Base-by-base conservation (phyloP, 164 flowering plant genomes). In the Aristolochia contorta region DNA sequence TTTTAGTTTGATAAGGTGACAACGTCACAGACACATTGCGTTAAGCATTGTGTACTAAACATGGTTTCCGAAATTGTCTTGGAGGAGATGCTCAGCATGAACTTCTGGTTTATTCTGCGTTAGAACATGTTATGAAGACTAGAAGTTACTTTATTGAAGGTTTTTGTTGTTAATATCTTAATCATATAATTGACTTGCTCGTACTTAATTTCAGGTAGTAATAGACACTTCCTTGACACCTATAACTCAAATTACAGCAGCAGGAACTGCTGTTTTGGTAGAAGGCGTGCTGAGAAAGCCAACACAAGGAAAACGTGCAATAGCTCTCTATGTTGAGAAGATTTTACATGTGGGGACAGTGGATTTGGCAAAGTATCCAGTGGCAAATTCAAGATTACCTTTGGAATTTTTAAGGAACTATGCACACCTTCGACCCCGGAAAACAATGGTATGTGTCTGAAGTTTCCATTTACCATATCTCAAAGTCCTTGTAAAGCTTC, bases 191-290 rank as follows among this genome's bases (percentile, higher is more conserved):
- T 37, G 43, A 37, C 43, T 37, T 37, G 43, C 5, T 37, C 43
- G 3, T 37, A 3, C 43, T 3, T 37, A 37, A 7, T 37, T 37
- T 56, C 81, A 93, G 97, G 86, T 90, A 50, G 59, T 82, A 64
- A 73, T 93, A 52, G 84, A 82, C 18, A 77, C 92, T 9, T 63
- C 82, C 19, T 0, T 78, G 46, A 76, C 82, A 71, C 60, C 80
- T 33, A 77, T 79, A 1, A 53, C 71, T 63, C 69, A 67, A 61
- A 67, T 86, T 22, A 69, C 79, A 71, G 74, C 81, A 16, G 65
- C 72, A 1, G 99, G 99, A 64, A 88, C 88, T n/a, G 88, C 91
- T 54, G 73, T 93, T 58, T 63, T 93, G 63, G 95, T 63, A 10
- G 85, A 88, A 74, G 99, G 99, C 25, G 66, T 81, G 33, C 41